Conservation (phyloP, 2,329 filamentous ascomycete species). For the Leptographium flavum region DNA sequence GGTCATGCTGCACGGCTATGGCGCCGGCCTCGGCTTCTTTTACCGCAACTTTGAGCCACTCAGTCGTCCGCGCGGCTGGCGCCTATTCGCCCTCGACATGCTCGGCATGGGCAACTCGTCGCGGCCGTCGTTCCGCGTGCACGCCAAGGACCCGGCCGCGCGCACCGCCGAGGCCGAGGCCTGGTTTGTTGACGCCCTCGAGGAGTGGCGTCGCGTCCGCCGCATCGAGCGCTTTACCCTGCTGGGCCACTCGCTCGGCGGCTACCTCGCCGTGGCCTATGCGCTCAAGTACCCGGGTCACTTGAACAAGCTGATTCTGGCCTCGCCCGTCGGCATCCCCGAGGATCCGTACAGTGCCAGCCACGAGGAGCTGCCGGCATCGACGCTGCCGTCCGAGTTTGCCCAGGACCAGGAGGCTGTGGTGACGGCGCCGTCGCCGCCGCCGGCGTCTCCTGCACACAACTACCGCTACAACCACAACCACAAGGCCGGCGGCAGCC, state of each 20-base stretch:
- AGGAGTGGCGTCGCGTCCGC: constrained; percentile 83
- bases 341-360: constrained; percentile 84
- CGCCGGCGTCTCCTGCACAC: constrained; percentile 6
- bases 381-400: constrained; percentile 64
- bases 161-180: constrained; percentile 82
- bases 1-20: constrained; percentile 94
- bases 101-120: constrained; percentile 87
- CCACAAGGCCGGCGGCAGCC: constrained; percentile 7
- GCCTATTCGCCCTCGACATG: constrained; percentile 86
- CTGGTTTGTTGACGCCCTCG: constrained; percentile 92
- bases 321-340: constrained; percentile 85
- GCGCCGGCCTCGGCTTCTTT: constrained; percentile 91
- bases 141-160: constrained; percentile 65
- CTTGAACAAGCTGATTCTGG: constrained; percentile 90
- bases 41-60: constrained; percentile 95
- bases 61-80: constrained; percentile 66
- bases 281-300: constrained; percentile 91
- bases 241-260: constrained; percentile 82
- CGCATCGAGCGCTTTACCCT: constrained; percentile 91
- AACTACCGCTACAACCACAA: constrained; percentile 23
- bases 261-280: constrained; percentile 90
- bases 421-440: constrained; percentile 12
- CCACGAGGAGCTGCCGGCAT: constrained; percentile 61
- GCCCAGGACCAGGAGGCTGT: constrained; percentile 51
- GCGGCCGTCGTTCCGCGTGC: constrained; percentile 70